Conservation (phyloP, 768 basidiomycete species). For the Tulasnella calospora region DNA sequence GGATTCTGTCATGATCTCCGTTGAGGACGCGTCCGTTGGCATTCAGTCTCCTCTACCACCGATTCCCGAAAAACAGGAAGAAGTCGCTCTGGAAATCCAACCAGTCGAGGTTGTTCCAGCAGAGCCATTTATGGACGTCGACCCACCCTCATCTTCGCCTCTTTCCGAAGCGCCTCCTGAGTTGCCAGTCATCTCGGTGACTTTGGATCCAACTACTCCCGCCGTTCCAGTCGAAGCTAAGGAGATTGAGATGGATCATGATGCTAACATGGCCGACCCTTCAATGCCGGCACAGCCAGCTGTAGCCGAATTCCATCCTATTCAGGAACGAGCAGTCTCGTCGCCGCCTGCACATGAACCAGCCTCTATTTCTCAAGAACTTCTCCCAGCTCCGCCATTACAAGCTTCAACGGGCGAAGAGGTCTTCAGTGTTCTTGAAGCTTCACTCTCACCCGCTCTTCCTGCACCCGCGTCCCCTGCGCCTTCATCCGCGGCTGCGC, state of each 20-base stretch:
- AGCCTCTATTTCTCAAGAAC: neutral
- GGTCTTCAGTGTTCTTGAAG: neutral
- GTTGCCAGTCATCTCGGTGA: neutral
- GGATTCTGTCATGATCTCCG: neutral
- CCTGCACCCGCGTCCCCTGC: neutral
- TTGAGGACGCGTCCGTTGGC: neutral
- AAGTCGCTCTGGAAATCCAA: neutral
- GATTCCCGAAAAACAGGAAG: neutral
- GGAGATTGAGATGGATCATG: neutral
- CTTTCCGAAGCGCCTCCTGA: constrained; percentile 1
- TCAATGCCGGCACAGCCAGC: neutral
- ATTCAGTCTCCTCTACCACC: constrained; percentile 6
- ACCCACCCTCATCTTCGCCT: neutral
- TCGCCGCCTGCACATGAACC: neutral
- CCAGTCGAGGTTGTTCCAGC: neutral
- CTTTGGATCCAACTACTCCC: neutral
- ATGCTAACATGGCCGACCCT: neutral
- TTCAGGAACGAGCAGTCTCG: neutral
- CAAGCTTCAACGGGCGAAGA: neutral
- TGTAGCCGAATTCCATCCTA: no score
- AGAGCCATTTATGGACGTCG: neutral
- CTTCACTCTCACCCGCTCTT: neutral
- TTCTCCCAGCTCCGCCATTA: neutral
- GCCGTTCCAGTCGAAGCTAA: neutral
- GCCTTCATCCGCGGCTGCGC: neutral